Percentiles rank a stretch among this genome's conserved stretches.
phyloP scores from a whole-genome alignment of 2,329 filamentous ascomycete genomes.

The Lachnellula subtilissima region DNA sequence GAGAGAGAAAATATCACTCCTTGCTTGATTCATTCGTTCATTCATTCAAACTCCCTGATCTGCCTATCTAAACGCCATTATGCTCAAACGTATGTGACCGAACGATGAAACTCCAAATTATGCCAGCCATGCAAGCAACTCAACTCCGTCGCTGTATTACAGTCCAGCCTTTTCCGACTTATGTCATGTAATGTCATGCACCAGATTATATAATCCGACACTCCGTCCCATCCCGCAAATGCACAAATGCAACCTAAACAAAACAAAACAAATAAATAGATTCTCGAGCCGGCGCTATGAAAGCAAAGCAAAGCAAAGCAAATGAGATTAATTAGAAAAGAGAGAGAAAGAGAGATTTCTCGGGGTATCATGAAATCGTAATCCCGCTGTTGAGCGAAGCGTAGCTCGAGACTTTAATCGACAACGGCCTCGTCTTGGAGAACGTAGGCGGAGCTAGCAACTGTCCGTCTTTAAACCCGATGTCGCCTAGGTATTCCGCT shows the following conservation, averaged over 20 bases:
- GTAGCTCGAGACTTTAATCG: slow-evolving; percentile 30
- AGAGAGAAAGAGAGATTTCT: neutral
- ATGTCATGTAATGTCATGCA: neutral
- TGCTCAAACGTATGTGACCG: no score
- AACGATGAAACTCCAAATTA: neutral
- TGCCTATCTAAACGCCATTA: no score
- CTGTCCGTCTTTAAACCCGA: slow-evolving; percentile 56
- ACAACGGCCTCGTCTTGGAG: slow-evolving; percentile 24
- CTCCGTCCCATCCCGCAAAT: neutral
- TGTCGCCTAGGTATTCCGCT: slow-evolving; percentile 58
- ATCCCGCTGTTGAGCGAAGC: slow-evolving; percentile 22
- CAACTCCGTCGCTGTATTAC: slow-evolving; percentile 5
- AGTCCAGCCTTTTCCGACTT: neutral
- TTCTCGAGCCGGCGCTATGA: neutral
- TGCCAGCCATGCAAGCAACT: neutral
- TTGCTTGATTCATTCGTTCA: no score
- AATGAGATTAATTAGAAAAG: no score
- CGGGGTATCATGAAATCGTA: slow-evolving; percentile 19
- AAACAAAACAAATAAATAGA: neutral
- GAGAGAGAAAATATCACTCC: no score
- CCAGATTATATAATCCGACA: neutral
- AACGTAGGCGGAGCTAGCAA: slow-evolving; percentile 20
- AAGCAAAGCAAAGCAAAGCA: neutral
- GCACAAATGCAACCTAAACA: neutral
- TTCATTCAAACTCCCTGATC: no score